Evolutionary conservation across 2,329 filamentous ascomycete species (phyloP), one percentile per base, ranked within the genome.

Genomic region (Venturia nashicola): DNA sequence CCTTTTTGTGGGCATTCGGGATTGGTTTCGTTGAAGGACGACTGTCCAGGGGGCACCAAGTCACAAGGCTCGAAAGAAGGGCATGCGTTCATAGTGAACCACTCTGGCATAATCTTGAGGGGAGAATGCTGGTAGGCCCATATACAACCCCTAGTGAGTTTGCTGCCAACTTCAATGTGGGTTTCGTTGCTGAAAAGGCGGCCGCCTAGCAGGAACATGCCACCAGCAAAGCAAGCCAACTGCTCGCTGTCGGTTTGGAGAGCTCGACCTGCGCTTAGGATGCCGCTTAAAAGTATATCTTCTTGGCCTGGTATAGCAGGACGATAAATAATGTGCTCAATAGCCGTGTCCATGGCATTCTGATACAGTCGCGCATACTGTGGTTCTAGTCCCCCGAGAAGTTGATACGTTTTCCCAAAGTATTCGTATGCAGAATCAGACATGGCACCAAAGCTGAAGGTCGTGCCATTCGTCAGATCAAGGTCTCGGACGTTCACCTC

Each of bases 81-180:
- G 70, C 84, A 86, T 5, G 80, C 76, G 18, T 82, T 70, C 54
- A 85, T 73, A 42, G 78, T 73, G 68, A 83, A 84, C 59, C 76
- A 72, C 69, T 86, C 84, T 1, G 84, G 83, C 83, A 86, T 86
- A 65, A 86, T 80, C 5, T 83, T 83, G 2, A 80, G 76, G 1
- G 79, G 79, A 5, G 81, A 80, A 11, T 78, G 75, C 67, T 80
- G 78, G 71, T 86, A 86, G 0, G 83, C 80, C 83, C 83, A 86
- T n/a, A 86, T 79, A 69, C 2, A 76, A 76, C 1, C 77, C 74
- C 32, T 71, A 65, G 69, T 77, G 27, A 27, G 27, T 27, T 27
- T 27, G 27, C 27, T 27, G 27, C 27, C 27, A 27, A 27, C 27
- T 27, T 27, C 27, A 2, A 27, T 27, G 27, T 27, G 27, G 27